Evolutionary conservation across 805 yeast genomes (phyloP), one percentile per base, ranked within the genome.

Genomic region (Nakazawaea wyomingensis): DNA sequence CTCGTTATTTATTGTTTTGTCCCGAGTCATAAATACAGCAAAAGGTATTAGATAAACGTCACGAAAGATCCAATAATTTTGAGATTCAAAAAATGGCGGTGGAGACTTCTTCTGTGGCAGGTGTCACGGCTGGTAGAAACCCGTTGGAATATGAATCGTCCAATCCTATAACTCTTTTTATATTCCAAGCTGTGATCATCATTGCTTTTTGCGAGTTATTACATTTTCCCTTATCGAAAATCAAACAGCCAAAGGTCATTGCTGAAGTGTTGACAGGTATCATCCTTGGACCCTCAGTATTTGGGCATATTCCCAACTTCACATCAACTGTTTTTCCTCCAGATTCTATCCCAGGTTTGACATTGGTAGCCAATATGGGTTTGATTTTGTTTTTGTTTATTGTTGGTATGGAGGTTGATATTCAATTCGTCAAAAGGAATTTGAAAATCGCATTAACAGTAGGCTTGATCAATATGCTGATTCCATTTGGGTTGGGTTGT

Each of bases 201-300:
- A 66, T 84, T 34, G 51, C 70, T 1, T 53, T 81, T 19, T 79
- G 89, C 43, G 82, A 80, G 44, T 29, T 80, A 9, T 50, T 85
- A 7, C 80, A 83, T 55, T 64, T 68, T 31, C 87, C 89, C 0
- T 61, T 85, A 13, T 67, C 78, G 9, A 72, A 61, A 48, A 56
- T 85, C 34, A 78, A 77, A 50, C 93, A 85, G 57, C 95, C 95
- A 0, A 68, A 80, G 46, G 95, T 85, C 34, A 85, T 85, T 46
- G 86, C 90, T 5, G 95, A 85, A 54, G 93, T 85, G 38, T 68
- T 85, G 8, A 70, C 88, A 0, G 95, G 95, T 22, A 80, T 85
- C 38, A 54, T 85, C 1, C 60, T 85, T 39, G 91, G 93, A 0
- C 91, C 91, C 1, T 68, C 88, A 0, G 93, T 76, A 1, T 59